Percentiles rank a stretch among this genome's conserved stretches.
These are phyloP conservation scores for Candida nanaspora DNA, from an alignment of 805 yeast species.

Conservation along the genomic window DNA sequence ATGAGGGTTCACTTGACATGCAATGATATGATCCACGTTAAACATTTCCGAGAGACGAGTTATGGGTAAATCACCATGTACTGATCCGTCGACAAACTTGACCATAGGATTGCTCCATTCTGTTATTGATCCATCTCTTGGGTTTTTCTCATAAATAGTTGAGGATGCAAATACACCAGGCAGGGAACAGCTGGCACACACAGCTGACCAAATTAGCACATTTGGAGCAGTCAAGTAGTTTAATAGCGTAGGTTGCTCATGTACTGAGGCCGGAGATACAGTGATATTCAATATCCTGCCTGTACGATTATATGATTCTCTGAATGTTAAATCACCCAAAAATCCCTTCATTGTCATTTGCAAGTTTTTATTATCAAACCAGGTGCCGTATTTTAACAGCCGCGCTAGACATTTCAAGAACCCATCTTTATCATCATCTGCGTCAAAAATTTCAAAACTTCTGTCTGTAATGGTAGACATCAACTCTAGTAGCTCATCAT, in stretches of 20 bases:
- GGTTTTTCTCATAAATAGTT: slow-evolving; percentile 76
- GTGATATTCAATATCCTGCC: slow-evolving; percentile 91
- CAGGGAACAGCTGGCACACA: slow-evolving; percentile 88
- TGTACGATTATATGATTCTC: slow-evolving; percentile 91
- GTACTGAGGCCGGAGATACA: slow-evolving; percentile 84
- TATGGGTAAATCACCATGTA: slow-evolving; percentile 89
- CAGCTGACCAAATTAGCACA: slow-evolving; percentile 81
- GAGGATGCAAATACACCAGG: slow-evolving; percentile 90
- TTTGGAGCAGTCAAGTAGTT: slow-evolving; percentile 77
- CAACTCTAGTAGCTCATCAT: slow-evolving; percentile 56
- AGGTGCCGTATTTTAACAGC: slow-evolving; percentile 78
- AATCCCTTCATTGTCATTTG: slow-evolving; percentile 68
- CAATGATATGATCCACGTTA: slow-evolving; percentile 94
- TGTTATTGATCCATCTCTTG: slow-evolving; percentile 59
- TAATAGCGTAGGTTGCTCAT: slow-evolving; percentile 83
- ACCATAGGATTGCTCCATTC: slow-evolving; percentile 78
- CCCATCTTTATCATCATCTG: slow-evolving; percentile 43
- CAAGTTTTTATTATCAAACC: slow-evolving; percentile 74
- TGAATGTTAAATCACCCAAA: slow-evolving; percentile 85
- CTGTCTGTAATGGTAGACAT: slow-evolving; percentile 56
- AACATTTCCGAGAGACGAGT: slow-evolving; percentile 91
- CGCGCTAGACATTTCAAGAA: slow-evolving; percentile 45
- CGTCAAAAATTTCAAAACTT: slow-evolving; percentile 42
- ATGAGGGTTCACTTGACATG: slow-evolving; percentile 96
- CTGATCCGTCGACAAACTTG: slow-evolving; percentile 92